Conservation (phyloP, 1,284 basidiomycete genomes). For the Irpex sp. region DNA sequence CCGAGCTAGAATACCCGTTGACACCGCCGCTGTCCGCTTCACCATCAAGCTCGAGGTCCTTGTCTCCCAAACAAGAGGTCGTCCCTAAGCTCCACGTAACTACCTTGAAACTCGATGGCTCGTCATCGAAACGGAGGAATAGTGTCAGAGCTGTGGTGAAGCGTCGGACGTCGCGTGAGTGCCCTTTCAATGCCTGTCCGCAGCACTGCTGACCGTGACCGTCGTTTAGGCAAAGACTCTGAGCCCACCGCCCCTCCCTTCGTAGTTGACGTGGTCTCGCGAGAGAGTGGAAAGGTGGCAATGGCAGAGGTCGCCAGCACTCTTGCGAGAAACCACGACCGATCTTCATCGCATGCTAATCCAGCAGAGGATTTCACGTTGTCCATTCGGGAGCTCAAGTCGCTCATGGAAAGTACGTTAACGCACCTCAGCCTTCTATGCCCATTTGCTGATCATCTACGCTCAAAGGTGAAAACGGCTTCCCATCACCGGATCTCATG, state of each 20-base stretch:
- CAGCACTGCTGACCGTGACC: slow-evolving; percentile 2
- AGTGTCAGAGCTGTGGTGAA: slow-evolving; percentile 15
- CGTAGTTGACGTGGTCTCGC: slow-evolving; percentile 32
- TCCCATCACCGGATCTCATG: slow-evolving; percentile 70
- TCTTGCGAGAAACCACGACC: slow-evolving; percentile 9
- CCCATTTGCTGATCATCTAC: slow-evolving; percentile 16
- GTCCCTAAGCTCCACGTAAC: slow-evolving; percentile 32
- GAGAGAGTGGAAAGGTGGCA: slow-evolving; percentile 35
- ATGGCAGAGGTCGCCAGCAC: slow-evolving; percentile 28
- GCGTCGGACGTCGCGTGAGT: slow-evolving; percentile 18
- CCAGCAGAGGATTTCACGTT: slow-evolving; percentile 26
- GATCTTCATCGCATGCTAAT: slow-evolving; percentile 4
- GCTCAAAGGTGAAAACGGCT: slow-evolving; percentile 35
- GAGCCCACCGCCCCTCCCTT: slow-evolving; percentile 13
- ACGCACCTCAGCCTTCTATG: slow-evolving; percentile 4
- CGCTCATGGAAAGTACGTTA: slow-evolving; percentile 54
- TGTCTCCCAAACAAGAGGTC: slow-evolving; percentile 43
- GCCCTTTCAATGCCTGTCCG: neutral
- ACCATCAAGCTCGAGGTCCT: slow-evolving; percentile 55
- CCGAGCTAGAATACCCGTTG: slow-evolving; percentile 53
- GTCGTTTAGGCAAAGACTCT: slow-evolving; percentile 9
- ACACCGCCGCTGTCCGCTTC: slow-evolving; percentile 72
- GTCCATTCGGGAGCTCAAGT: slow-evolving; percentile 43
- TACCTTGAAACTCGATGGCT: slow-evolving; percentile 31
- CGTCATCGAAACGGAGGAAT: slow-evolving; percentile 14